Evolutionary conservation across 2,329 filamentous ascomycete species (phyloP).

Genomic region (Claviceps digitariae): DNA sequence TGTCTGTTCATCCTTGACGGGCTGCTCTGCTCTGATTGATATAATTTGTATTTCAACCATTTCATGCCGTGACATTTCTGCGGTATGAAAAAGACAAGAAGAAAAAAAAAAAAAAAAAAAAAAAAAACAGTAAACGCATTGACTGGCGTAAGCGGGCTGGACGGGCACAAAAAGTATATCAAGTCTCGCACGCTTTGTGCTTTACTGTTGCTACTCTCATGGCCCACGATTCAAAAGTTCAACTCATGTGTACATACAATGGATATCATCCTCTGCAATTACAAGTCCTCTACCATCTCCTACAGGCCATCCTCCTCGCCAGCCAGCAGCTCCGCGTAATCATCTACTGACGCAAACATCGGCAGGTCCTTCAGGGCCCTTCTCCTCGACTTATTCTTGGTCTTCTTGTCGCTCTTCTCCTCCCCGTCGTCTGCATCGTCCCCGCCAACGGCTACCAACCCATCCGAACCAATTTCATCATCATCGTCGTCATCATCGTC

Average conservation of each 20-base stretch:
- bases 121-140: not conserved
- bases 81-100: no score
- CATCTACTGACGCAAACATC: constrained; percentile 84
- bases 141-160: no score
- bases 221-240: no score
- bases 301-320: constrained; percentile 47
- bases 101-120: no score
- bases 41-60: no score
- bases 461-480: constrained; percentile 29
- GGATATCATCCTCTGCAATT: not conserved
- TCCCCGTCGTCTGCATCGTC: constrained; percentile 32
- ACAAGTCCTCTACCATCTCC: not conserved
- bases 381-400: constrained; percentile 42
- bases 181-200: no score
- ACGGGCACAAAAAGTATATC: no score
- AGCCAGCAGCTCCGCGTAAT: constrained; percentile 77
- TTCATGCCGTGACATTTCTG: no score
- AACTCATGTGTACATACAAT: not conserved
- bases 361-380: constrained; percentile 82
- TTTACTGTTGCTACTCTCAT: no score
- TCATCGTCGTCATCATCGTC: constrained; percentile 15
- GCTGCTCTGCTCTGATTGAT: no score
- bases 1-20: no score
- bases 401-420: constrained; percentile 48
- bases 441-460: constrained; percentile 20